Evolutionary conservation across 768 basidiomycete genomes (phyloP), one percentile per base, ranked within the genome.

Genomic region (Pleurotus tuoliensis): DNA sequence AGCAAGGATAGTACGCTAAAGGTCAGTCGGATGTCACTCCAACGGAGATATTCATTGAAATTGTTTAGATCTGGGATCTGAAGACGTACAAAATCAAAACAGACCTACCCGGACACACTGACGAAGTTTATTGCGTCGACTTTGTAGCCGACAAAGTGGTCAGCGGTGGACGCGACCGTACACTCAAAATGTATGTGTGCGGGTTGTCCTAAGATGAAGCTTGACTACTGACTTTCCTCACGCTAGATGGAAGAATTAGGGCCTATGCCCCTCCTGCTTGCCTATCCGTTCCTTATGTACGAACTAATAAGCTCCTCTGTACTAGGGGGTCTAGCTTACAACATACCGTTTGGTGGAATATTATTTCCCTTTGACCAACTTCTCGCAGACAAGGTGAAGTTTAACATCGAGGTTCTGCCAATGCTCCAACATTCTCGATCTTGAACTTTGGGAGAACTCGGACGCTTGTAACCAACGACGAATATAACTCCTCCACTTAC

Each of bases 121-220:
- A 99, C 62, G 96, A 99, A 69, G 95, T 99, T 37, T 98, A 98
- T 73, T 98, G 96, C 65, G 96, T 99, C 13, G 96, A 98, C 71
- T 99, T 97, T 67, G 95, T 99, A 1, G 95, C 94, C 0, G 96
- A 99, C 74, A 99, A 99, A 70, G 82, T 98, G n/a, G 94, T 97
- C 61, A 96, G 93, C 66, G 96, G 95, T n/a, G 96, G 96, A 12
- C 76, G 90, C 44, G 96, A 98, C 72, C 83, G 85, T 63, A 88
- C 84, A 16, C 84, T 98, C 9, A 97, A 97, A 74, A 98, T 98
- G 92, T 97, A 66, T 62, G 92, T 74, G 41, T 4, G 1, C 8
- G 18, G 16, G 12, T 43, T 45, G 15, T n/a, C 52, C 51, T 48
- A 20, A 45, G 12, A 20, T 1, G 20, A 30, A 9, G n/a, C 7